phyloP scores from a whole-genome alignment of 2,329 filamentous ascomycete species.

The Epichloe gansuensis region DNA sequence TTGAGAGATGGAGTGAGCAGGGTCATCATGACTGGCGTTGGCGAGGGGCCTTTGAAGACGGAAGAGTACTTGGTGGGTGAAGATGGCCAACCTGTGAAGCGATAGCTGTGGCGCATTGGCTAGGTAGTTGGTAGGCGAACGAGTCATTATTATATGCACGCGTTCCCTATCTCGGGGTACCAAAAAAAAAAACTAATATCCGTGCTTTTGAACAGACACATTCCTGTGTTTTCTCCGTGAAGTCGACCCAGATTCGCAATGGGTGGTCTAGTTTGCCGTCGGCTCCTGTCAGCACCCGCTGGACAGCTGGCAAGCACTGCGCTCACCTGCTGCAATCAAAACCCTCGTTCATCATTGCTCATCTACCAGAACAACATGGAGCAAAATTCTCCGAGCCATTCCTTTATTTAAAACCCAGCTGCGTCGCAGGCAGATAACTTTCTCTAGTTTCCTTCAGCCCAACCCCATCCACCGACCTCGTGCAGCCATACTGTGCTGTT shows the following conservation, averaged over 20 bases:
- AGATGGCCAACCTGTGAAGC: slow-evolving; percentile 38
- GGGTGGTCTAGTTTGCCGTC: not conserved
- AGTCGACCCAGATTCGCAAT: not conserved
- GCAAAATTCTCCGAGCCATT: not conserved
- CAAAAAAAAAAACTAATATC: not conserved
- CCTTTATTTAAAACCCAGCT: not conserved
- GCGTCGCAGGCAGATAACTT: not conserved
- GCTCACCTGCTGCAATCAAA: not conserved
- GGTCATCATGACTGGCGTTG: slow-evolving; percentile 83
- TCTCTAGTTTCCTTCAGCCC: too few species aligned
- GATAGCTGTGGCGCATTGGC: slow-evolving; percentile 8
- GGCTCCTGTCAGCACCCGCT: not conserved
- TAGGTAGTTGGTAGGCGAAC: not conserved
- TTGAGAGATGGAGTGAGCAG: slow-evolving; percentile 72
- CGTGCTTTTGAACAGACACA: not conserved
- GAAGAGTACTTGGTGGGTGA: slow-evolving; percentile 63
- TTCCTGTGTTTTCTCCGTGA: not conserved
- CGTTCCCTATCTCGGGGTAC: not conserved
- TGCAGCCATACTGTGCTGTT: too few species aligned
- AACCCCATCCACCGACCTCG: too few species aligned
- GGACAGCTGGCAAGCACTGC: slow-evolving; percentile 2
- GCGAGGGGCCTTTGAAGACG: slow-evolving; percentile 74
- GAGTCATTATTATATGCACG: not conserved
- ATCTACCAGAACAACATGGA: not conserved
- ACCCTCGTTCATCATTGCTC: not conserved